Conservation (phyloP, 495 filamentous ascomycete genomes). For the Bacidia rubella region DNA sequence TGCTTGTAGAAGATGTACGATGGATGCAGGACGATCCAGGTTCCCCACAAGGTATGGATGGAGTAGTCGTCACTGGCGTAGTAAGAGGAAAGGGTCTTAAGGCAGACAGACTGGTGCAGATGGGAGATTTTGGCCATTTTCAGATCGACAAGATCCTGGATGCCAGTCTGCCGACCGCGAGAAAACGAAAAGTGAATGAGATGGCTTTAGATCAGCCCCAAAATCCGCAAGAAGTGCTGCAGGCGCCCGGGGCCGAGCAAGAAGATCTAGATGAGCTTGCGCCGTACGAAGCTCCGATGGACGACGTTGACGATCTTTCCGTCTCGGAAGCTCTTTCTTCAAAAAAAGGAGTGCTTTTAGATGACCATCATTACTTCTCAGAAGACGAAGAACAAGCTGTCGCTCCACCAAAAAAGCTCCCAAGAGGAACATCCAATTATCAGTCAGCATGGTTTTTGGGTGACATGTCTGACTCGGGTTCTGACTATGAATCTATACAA, state of each 20-base stretch:
- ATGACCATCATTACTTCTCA: constrained; percentile 96
- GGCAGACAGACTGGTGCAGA: constrained; percentile 74
- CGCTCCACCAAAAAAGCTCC: constrained; percentile 55
- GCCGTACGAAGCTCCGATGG: constrained; percentile 69
- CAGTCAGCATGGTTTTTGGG: constrained; percentile 88
- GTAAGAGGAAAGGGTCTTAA: constrained; percentile 79
- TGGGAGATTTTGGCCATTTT: constrained; percentile 91
- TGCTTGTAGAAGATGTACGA: constrained; percentile 71
- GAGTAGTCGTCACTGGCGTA: constrained; percentile 69
- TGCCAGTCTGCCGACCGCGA: constrained; percentile 42
- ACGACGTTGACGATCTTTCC: constrained; percentile 44
- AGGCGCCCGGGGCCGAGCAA: constrained; percentile 56
- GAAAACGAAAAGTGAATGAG: constrained; percentile 45
- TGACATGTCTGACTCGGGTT: constrained; percentile 76
- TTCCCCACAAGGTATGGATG: constrained; percentile 26
- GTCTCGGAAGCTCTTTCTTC: constrained; percentile 38
- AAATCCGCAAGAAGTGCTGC: constrained; percentile 40
- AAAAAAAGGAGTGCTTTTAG: constrained; percentile 73
- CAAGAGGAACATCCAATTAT: constrained; percentile 83
- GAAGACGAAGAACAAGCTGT: constrained; percentile 65
- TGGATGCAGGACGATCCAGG: constrained; percentile 44
- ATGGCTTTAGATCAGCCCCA: constrained; percentile 54
- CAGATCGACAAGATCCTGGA: constrained; percentile 80
- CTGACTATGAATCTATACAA: constrained; percentile 59
- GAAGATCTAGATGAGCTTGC: constrained; percentile 75